phyloP scores from a whole-genome alignment of 345 rosid species.

The Arabis hirsuta region DNA sequence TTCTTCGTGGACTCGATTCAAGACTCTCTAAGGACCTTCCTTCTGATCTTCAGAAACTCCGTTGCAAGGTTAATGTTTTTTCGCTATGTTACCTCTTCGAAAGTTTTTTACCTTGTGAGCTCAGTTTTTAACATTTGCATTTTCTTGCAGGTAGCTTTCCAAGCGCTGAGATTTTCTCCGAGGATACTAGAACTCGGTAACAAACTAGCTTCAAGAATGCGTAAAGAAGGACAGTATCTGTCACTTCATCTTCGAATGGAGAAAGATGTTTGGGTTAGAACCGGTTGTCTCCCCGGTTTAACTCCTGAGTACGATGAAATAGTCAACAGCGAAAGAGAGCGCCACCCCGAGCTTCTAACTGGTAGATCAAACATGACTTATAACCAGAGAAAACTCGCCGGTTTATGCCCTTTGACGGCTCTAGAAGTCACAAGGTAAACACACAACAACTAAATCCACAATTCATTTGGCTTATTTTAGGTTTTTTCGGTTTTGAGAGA shows the following conservation, averaged over 20 bases:
- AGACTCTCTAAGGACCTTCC: conserved; percentile 95
- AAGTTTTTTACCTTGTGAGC: background rate
- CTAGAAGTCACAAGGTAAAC: conserved; percentile 84
- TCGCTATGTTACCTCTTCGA: background rate
- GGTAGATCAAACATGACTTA: conserved; percentile 92
- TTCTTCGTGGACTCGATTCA: conserved; percentile 92
- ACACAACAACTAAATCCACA: background rate
- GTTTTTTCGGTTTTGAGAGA: background rate
- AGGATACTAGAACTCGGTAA: conserved; percentile 76
- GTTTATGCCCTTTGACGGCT: conserved; percentile 91
- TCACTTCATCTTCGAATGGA: conserved; percentile 93
- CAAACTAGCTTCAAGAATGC: conserved; percentile 80
- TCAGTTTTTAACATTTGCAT: background rate
- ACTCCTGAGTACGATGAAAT: conserved; percentile 73
- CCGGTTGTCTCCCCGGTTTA: conserved; percentile 92
- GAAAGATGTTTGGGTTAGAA: conserved; percentile 97
- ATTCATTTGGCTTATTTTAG: background rate
- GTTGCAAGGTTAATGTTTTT: conserved; percentile 61
- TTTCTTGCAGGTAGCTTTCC: conserved; percentile 73
- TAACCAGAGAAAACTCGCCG: conserved; percentile 80
- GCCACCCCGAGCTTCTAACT: conserved; percentile 86
- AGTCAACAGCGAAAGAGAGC: conserved; percentile 71
- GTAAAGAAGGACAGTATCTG: conserved; percentile 78
- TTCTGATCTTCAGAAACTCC: conserved; percentile 92
- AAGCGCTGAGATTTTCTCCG: conserved; percentile 83